These are phyloP conservation scores for Heteromeles arbutifolia DNA, from an alignment of 306 rosid species.

Conservation along the genomic window DNA sequence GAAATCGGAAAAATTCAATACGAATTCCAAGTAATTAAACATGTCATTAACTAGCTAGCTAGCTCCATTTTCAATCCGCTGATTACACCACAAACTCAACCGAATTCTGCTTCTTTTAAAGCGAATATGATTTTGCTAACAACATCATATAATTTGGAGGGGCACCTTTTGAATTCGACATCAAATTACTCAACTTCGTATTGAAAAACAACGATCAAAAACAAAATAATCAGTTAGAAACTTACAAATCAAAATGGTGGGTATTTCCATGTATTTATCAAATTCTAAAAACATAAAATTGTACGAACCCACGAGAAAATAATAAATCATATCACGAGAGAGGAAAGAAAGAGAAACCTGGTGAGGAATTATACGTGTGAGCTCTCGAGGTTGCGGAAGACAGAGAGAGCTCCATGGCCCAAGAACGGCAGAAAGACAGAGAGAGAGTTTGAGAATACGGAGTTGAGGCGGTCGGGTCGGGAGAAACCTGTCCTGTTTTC, in stretches of 20 bases:
- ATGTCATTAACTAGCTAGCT: too few species aligned
- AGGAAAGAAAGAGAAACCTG: slow-evolving; percentile 8
- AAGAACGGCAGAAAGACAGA: neutral
- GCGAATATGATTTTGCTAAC: neutral
- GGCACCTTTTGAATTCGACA: neutral
- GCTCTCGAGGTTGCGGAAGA: slow-evolving; percentile 37
- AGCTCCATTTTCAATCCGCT: too few species aligned
- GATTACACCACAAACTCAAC: neutral
- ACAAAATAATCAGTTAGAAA: neutral
- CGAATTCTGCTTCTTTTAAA: neutral
- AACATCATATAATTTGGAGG: neutral
- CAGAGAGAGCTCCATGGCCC: slow-evolving; percentile 50
- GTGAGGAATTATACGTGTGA: slow-evolving; percentile 11
- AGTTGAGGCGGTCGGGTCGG: neutral
- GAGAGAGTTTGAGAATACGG: neutral
- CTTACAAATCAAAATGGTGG: neutral
- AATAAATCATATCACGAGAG: neutral
- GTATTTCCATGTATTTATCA: neutral
- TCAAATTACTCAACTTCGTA: neutral
- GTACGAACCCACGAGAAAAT: neutral
- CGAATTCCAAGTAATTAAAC: too few species aligned
- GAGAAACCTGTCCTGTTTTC: neutral
- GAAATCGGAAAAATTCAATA: too few species aligned
- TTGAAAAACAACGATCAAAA: neutral
- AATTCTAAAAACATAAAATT: neutral